Percentiles rank a stretch among this genome's conserved stretches.
Evolutionary conservation across 495 filamentous ascomycete genomes (phyloP).

Genomic region (Penicillium cataractarum): DNA sequence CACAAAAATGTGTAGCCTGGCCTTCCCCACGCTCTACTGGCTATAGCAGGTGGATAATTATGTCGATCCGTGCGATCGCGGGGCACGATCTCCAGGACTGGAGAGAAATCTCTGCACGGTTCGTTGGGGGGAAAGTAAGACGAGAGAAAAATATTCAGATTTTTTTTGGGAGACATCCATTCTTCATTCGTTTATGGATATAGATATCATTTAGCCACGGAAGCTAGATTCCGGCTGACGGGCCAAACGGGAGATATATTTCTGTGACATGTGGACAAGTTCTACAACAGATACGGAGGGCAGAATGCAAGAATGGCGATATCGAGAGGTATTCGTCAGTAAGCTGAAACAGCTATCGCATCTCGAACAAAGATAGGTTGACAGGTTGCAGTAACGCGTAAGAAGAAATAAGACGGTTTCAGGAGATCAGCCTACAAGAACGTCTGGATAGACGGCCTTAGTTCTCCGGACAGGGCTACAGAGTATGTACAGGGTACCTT

Average conservation of each 20-base stretch:
- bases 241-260: constrained; percentile 1
- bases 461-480: not conserved
- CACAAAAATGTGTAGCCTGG: not conserved
- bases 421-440: not conserved
- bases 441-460: no score
- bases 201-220: not conserved
- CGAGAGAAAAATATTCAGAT: constrained; percentile 6
- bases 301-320: not conserved
- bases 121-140: constrained; percentile 4
- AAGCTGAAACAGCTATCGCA: not conserved
- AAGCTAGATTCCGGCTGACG: not conserved
- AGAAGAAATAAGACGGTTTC: not conserved
- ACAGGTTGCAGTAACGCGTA: not conserved
- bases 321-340: not conserved
- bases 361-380: not conserved
- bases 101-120: constrained; percentile 12
- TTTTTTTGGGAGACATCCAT: not conserved
- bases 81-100: constrained; percentile 11
- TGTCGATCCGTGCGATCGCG: constrained; percentile 20
- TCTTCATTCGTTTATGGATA: not conserved
- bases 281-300: not conserved
- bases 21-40: constrained; percentile 20
- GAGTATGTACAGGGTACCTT: not conserved
- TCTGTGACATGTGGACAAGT: not conserved
- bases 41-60: constrained; percentile 13